Percentiles rank a stretch among this genome's conserved stretches.
phyloP scores from a whole-genome alignment of 768 basidiomycete species.

The Lentinula aciculospora region DNA sequence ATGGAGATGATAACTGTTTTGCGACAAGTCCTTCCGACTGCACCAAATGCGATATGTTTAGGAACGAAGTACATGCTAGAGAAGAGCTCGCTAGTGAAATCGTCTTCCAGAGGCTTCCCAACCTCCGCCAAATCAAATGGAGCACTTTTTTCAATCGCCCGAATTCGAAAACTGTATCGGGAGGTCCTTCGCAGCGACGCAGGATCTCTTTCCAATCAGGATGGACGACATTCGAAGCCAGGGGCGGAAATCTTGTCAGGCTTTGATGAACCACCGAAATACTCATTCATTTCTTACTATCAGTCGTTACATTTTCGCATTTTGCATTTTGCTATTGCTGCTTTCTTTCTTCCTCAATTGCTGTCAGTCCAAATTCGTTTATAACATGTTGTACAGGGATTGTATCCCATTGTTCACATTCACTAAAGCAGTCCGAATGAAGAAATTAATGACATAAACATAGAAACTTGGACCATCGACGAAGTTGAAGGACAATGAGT shows the following conservation, averaged over 20 bases:
- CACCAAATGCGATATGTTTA: constrained; percentile 20
- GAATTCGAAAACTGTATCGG: no score
- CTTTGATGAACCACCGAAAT: background rate
- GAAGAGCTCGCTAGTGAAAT: constrained; percentile 5
- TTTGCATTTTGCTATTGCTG: background rate
- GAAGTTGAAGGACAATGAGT: background rate
- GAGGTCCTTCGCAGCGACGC: background rate
- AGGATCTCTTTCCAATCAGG: background rate
- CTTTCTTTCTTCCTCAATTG: no score
- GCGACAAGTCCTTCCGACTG: constrained; percentile 31
- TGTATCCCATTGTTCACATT: background rate
- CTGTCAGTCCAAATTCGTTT: no score
- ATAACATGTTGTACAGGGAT: background rate
- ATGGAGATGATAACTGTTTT: constrained; percentile 24
- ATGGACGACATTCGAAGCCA: background rate
- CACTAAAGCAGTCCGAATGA: background rate
- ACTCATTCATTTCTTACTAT: background rate
- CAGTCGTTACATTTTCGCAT: background rate
- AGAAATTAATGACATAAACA: background rate
- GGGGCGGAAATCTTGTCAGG: background rate
- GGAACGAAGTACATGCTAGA: background rate
- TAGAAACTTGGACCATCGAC: background rate
- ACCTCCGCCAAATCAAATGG: constrained; percentile 1
- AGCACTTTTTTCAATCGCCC: constrained; percentile 1
- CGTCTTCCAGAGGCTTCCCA: background rate